Conservation (phyloP, 805 yeast genomes). For the Starmerella cellae region DNA sequence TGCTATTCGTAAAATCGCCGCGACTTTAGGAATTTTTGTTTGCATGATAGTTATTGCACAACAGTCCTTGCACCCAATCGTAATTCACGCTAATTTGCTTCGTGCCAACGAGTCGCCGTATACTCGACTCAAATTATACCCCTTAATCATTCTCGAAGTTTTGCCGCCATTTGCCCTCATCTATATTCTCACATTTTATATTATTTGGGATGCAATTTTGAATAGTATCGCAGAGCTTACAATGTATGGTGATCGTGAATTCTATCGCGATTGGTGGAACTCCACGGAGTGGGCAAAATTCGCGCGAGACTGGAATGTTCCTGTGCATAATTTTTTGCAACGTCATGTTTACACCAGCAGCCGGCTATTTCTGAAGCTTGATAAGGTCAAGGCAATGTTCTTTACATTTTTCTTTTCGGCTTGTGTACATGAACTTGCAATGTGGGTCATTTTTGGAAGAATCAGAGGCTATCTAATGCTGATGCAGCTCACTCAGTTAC, state of each 20-base stretch:
- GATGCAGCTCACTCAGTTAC: slow-evolving; percentile 80
- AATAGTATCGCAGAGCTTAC: slow-evolving; percentile 85
- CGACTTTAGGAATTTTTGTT: slow-evolving; percentile 75
- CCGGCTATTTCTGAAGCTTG: slow-evolving; percentile 57
- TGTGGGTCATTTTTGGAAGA: slow-evolving; percentile 74
- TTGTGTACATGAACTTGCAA: slow-evolving; percentile 76
- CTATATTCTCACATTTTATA: slow-evolving; percentile 66
- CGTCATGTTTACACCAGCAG: slow-evolving; percentile 92
- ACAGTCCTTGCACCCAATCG: slow-evolving; percentile 59
- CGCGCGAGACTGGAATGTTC: slow-evolving; percentile 86
- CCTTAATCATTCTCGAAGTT: slow-evolving; percentile 52
- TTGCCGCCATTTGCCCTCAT: slow-evolving; percentile 67
- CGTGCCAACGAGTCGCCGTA: slow-evolving; percentile 35
- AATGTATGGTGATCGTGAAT: slow-evolving; percentile 75
- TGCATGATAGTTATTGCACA: slow-evolving; percentile 75
- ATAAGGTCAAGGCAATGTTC: slow-evolving; percentile 56
- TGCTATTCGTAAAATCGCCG: slow-evolving; percentile 54
- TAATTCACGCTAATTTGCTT: slow-evolving; percentile 43
- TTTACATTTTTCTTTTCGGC: slow-evolving; percentile 52
- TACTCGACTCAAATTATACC: slow-evolving; percentile 37
- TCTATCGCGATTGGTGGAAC: slow-evolving; percentile 98
- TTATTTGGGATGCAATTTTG: slow-evolving; percentile 91
- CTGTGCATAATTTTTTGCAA: slow-evolving; percentile 77
- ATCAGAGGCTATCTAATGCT: slow-evolving; percentile 66
- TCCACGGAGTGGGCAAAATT: slow-evolving; percentile 87